phyloP scores from a whole-genome alignment of 2,329 filamentous ascomycete species.

The Coniochaeta sp. region DNA sequence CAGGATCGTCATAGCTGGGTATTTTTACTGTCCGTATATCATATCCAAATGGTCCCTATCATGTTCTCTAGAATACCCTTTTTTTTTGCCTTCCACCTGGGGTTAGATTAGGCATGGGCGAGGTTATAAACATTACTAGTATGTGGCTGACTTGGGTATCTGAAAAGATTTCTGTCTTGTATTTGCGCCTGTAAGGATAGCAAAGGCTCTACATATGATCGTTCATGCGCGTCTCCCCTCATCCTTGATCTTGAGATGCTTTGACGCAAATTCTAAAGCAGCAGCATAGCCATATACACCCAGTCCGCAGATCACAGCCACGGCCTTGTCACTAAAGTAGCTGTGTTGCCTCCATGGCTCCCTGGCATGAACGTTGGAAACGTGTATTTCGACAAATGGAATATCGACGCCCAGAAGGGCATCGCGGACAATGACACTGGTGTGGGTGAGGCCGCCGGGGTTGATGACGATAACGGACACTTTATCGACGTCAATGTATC shows the following conservation, averaged over 20 bases:
- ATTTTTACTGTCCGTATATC: background rate
- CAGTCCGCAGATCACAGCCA: constrained; percentile 65
- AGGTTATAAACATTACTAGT: too few species aligned
- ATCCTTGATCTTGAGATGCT: constrained; percentile 34
- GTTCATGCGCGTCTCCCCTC: constrained; percentile 7
- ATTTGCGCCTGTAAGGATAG: background rate
- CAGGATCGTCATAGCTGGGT: background rate
- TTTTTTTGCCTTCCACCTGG: too few species aligned
- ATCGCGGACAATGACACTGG: constrained; percentile 68
- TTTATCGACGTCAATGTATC: constrained; percentile 11
- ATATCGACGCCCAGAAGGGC: constrained; percentile 61
- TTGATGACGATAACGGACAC: constrained; percentile 68
- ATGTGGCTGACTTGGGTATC: too few species aligned
- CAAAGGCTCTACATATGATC: background rate
- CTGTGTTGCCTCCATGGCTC: constrained; percentile 64
- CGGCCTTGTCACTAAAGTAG: constrained; percentile 69
- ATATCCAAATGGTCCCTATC: background rate
- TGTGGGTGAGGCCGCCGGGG: constrained; percentile 68
- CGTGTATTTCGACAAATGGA: constrained; percentile 72
- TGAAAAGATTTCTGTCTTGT: too few species aligned
- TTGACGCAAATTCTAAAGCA: constrained; percentile 46
- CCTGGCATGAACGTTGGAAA: constrained; percentile 66
- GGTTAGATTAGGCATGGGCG: too few species aligned
- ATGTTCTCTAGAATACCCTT: too few species aligned
- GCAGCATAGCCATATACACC: constrained; percentile 55